A percentile compares a stretch with the other conserved stretches of the same genome.
Conservation (phyloP, 768 basidiomycete species). For the Auricularia heimuer region DNA sequence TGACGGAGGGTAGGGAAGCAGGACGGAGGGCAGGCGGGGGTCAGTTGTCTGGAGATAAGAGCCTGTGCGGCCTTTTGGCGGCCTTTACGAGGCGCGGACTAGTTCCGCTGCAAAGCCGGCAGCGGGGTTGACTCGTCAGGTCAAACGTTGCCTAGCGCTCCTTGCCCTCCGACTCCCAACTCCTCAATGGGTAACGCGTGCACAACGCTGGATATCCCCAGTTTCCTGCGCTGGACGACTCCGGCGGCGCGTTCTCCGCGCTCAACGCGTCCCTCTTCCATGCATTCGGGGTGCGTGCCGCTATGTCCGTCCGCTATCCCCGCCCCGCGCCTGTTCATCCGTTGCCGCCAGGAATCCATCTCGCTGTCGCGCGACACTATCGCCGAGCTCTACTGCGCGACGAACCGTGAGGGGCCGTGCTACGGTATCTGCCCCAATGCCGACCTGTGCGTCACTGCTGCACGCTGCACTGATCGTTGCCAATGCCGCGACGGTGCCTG, state of each 20-base stretch:
- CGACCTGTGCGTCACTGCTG: background rate
- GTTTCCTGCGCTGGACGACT: background rate
- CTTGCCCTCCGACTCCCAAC: background rate
- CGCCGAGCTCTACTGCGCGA: background rate
- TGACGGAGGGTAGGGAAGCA: background rate
- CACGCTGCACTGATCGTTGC: background rate
- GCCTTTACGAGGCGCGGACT: background rate
- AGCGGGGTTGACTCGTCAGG: background rate
- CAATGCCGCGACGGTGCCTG: background rate
- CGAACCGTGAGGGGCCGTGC: background rate
- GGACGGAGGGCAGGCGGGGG: background rate
- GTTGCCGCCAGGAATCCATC: background rate
- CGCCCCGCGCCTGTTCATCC: background rate
- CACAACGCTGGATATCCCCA: background rate
- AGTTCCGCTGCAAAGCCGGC: background rate
- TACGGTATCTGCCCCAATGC: constrained; percentile 1
- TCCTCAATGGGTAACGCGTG: background rate
- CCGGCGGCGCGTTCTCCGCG: background rate
- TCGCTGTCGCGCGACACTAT: background rate
- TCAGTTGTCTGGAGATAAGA: background rate
- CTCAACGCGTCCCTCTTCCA: background rate
- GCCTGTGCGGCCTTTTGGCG: background rate
- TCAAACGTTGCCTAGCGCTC: background rate
- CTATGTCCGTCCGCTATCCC: background rate
- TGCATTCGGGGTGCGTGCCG: background rate